Evolutionary conservation across 495 filamentous ascomycete genomes (phyloP).

Genomic region (Neurospora sublineolata): DNA sequence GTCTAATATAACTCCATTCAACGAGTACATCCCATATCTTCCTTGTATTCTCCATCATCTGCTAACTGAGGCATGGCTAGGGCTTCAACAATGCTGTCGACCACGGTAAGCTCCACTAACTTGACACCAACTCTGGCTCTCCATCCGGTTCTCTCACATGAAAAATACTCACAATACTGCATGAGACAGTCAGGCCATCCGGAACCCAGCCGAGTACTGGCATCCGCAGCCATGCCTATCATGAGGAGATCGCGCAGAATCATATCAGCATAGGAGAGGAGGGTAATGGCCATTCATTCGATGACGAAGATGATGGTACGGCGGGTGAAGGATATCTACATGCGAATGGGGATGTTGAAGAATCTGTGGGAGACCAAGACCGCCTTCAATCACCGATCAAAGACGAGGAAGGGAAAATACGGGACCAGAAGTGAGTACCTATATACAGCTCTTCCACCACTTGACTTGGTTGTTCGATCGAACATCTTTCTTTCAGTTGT

Average conservation of each 20-base stretch:
- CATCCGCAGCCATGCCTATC: not conserved
- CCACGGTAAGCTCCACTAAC: not conserved
- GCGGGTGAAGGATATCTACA: not conserved
- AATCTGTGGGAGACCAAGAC: not conserved
- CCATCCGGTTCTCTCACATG: not conserved
- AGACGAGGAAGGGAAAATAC: not conserved
- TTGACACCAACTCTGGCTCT: not conserved
- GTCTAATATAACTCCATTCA: not conserved
- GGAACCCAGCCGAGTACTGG: not conserved
- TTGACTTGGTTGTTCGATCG: not conserved
- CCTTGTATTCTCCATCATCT: not conserved
- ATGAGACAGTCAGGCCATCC: not conserved
- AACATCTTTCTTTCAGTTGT: not conserved
- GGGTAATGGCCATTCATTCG: not conserved
- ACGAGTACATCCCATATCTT: not conserved
- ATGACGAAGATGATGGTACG: not conserved
- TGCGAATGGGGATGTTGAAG: not conserved
- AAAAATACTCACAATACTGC: not conserved
- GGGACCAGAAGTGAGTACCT: not conserved
- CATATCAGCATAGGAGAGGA: not conserved
- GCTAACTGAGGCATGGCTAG: not conserved
- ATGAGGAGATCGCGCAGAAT: not conserved
- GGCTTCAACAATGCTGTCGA: not conserved
- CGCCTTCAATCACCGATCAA: not conserved
- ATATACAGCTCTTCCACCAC: not conserved